phyloP scores from a whole-genome alignment of 805 yeast genomes.

The Wickerhamiella brachini region DNA sequence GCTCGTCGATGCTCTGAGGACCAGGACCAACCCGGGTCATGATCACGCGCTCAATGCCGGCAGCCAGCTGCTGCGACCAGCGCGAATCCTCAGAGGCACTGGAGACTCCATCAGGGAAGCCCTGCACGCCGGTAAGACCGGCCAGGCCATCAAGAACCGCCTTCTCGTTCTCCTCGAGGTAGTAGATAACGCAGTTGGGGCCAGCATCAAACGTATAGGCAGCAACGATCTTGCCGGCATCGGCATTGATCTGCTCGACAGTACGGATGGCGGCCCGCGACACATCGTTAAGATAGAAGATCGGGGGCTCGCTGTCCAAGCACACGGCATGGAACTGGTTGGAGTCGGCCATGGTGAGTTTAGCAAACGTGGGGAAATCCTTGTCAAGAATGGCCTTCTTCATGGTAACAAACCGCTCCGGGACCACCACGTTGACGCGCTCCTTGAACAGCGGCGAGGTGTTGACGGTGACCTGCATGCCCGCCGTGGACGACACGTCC shows the following conservation, averaged over 20 bases:
- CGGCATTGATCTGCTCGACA: slow-evolving; percentile 61
- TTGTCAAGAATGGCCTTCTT: slow-evolving; percentile 54
- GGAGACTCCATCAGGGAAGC: slow-evolving; percentile 21
- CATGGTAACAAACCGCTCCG: slow-evolving; percentile 74
- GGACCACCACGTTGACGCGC: slow-evolving; percentile 73
- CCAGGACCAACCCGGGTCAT: slow-evolving; percentile 81
- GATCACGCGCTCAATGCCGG: slow-evolving; percentile 73
- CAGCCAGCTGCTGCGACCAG: slow-evolving; percentile 38
- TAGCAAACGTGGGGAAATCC: slow-evolving; percentile 71
- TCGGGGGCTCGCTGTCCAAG: slow-evolving; percentile 89
- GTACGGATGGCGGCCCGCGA: slow-evolving; percentile 70
- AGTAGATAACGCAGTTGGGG: slow-evolving; percentile 94
- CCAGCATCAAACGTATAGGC: slow-evolving; percentile 99
- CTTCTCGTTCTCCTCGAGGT: slow-evolving; percentile 61
- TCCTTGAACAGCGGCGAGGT: slow-evolving; percentile 77
- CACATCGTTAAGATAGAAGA: slow-evolving; percentile 83
- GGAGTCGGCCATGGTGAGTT: slow-evolving; percentile 89
- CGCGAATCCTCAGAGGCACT: slow-evolving; percentile 20
- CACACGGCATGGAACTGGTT: slow-evolving; percentile 98
- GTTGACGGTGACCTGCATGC: slow-evolving; percentile 90
- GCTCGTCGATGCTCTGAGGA: slow-evolving; percentile 41
- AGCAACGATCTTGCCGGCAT: slow-evolving; percentile 52
- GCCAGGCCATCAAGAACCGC: slow-evolving; percentile 55
- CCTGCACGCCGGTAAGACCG: slow-evolving; percentile 57
- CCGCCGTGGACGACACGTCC: slow-evolving; percentile 87